These are phyloP conservation scores for Solanum sparsipilum DNA, from an alignment of 257 asterid genomes.

Conservation along the genomic window DNA sequence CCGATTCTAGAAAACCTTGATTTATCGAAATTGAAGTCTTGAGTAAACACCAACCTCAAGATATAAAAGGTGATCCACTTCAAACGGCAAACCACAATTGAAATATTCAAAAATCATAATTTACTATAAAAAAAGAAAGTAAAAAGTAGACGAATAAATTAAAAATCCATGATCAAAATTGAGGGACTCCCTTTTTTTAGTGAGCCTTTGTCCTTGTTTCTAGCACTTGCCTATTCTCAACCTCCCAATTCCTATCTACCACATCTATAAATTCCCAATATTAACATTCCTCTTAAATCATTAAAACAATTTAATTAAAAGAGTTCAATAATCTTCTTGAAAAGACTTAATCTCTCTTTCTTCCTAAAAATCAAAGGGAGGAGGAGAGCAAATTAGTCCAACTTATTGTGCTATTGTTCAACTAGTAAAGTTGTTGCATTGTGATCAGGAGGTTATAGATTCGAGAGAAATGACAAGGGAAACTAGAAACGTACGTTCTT, in stretches of 20 bases:
- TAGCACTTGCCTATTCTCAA: neutral
- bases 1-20: neutral
- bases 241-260: neutral
- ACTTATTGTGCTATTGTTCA: neutral
- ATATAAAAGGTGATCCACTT: too few relatives aligned
- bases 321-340: neutral
- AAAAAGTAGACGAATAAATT: neutral
- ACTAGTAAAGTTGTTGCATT: too few relatives aligned
- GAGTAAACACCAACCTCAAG: neutral
- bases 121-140: too few relatives aligned
- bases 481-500: neutral
- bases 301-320: neutral
- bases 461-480: neutral
- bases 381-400: neutral
- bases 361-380: constrained; percentile 2
- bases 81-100: neutral
- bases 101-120: neutral
- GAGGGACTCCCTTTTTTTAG: neutral
- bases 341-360: constrained; percentile 6
- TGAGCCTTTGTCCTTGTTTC: neutral
- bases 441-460: too few relatives aligned
- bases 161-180: neutral
- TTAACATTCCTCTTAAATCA: neutral
- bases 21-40: neutral
- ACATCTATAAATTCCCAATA: neutral